Evolutionary conservation across 2,329 filamentous ascomycete genomes (phyloP), one percentile per base, ranked within the genome.

Genomic region (Biscogniauxia marginata): DNA sequence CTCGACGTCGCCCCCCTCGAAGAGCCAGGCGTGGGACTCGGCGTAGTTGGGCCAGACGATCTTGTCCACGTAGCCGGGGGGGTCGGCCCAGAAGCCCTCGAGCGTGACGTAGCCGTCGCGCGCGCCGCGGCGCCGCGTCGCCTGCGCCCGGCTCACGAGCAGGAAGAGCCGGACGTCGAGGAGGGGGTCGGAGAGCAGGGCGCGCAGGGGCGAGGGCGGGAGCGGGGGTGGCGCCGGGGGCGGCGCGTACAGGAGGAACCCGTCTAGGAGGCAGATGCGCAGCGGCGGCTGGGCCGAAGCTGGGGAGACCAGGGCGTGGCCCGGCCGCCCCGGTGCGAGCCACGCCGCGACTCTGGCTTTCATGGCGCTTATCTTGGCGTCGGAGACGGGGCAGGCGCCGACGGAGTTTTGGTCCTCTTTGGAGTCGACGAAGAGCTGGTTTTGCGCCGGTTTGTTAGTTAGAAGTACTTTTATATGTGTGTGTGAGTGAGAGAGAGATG

Each of bases 1-100:
- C 64, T 89, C 83, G 0, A 91, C 89, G 68, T 93, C 77, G 0
- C 84, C 87, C 7, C 77, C 75, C 61, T 86, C 74, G 69, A 97
- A 95, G 71, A 99, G 77, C 80, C 90, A 96, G 20, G 78, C 77
- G 75, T 98, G 93, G 65, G 91, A 85, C 52, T 83, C 79, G 3
- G 89, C 90, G 73, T 97, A 98, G 66, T 96, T 93, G 3, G 93
- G 93, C 95, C 95, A 99, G 4, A 99, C 95, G 53, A 99, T 83
- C 70, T 89, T 84, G 71, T 98, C 93, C 39, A 98, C 92, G 71
- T 98, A 99, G 0, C 91, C 93, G 0, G 91, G 91, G 0, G 95
- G 95, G 72, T 99, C 95, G 55, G 87, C 82, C 95, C 95, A 99
- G 76, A 97, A 99, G 23, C 93, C 93, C 67, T 97, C 86, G 4